A percentile compares a stretch with the other conserved stretches of the same genome.
phyloP scores from a whole-genome alignment of 805 yeast genomes.

The Starmerella etchellsii region DNA sequence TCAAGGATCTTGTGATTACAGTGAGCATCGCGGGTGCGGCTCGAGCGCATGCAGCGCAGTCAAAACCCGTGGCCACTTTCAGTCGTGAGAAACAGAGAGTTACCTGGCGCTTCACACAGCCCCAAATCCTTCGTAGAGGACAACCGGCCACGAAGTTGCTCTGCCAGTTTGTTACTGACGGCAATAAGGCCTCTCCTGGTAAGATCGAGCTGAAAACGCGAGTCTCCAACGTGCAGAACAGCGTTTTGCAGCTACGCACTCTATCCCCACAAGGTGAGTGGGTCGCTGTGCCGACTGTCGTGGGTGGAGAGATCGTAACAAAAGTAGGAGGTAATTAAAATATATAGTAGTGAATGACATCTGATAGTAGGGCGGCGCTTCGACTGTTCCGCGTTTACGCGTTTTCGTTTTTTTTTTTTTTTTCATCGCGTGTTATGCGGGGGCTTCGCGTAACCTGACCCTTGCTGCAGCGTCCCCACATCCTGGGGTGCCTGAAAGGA shows the following conservation, averaged over 20 bases:
- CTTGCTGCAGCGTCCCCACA: no score
- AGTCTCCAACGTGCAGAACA: slow-evolving; percentile 8
- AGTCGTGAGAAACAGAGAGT: slow-evolving; percentile 75
- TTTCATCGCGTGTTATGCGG: no score
- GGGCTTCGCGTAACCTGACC: no score
- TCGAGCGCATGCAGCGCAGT: slow-evolving; percentile 52
- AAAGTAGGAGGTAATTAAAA: neutral
- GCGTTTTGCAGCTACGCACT: slow-evolving; percentile 16
- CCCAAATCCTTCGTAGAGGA: slow-evolving; percentile 29
- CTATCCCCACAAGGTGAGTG: slow-evolving; percentile 16
- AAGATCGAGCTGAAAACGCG: slow-evolving; percentile 48
- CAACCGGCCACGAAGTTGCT: slow-evolving; percentile 52
- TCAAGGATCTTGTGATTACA: slow-evolving; percentile 49
- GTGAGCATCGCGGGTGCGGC: slow-evolving; percentile 42
- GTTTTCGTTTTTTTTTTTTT: no score
- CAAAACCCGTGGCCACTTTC: slow-evolving; percentile 87
- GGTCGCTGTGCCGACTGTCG: slow-evolving; percentile 18
- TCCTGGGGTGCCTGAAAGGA: no score
- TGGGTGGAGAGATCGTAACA: slow-evolving; percentile 5
- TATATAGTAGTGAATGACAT: neutral
- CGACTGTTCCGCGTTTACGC: no score
- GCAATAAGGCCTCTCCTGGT: slow-evolving; percentile 54
- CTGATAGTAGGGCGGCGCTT: no score
- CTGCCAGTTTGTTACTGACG: slow-evolving; percentile 74
- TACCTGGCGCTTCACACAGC: slow-evolving; percentile 58